Percentiles rank a stretch among this genome's conserved stretches.
Conservation (phyloP, 495 filamentous ascomycete species). For the Lentithecium fluviatile region DNA sequence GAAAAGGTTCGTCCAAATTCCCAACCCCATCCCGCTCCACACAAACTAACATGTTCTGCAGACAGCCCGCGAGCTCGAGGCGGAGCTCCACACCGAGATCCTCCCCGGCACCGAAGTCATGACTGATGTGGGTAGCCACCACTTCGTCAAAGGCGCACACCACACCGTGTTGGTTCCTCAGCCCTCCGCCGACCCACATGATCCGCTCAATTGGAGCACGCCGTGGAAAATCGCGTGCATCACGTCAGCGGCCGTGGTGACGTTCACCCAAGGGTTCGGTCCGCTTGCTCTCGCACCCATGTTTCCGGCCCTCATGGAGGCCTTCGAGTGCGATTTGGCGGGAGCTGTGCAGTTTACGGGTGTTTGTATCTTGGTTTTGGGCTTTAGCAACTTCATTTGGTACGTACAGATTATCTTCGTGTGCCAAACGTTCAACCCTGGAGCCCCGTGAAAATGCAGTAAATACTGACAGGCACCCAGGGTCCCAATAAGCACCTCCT, state of each 20-base stretch:
- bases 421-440: too few species aligned
- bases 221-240: slow-evolving; percentile 40
- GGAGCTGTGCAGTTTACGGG: slow-evolving; percentile 56
- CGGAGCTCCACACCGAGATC: slow-evolving; percentile 53
- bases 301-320: slow-evolving; percentile 56
- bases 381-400: slow-evolving; percentile 62
- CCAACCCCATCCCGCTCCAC: neutral
- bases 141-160: slow-evolving; percentile 55
- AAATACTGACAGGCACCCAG: slow-evolving; percentile 37
- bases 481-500: slow-evolving; percentile 59
- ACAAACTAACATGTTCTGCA: slow-evolving; percentile 7
- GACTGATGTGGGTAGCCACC: slow-evolving; percentile 55
- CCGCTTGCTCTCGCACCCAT: slow-evolving; percentile 60
- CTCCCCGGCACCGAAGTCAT: slow-evolving; percentile 65
- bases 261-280: slow-evolving; percentile 60
- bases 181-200: slow-evolving; percentile 44
- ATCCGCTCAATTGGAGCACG: slow-evolving; percentile 40
- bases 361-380: slow-evolving; percentile 61
- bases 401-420: slow-evolving; percentile 24
- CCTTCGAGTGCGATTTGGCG: slow-evolving; percentile 55
- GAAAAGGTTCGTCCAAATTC: too few species aligned
- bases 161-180: slow-evolving; percentile 56
- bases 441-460: too few species aligned
- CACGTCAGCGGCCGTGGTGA: slow-evolving; percentile 50
- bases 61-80: slow-evolving; percentile 41